Percentiles rank a stretch among this genome's conserved stretches.
phyloP scores from a whole-genome alignment of 352 stramenopile genomes.

The Globisporangium viniferum region DNA sequence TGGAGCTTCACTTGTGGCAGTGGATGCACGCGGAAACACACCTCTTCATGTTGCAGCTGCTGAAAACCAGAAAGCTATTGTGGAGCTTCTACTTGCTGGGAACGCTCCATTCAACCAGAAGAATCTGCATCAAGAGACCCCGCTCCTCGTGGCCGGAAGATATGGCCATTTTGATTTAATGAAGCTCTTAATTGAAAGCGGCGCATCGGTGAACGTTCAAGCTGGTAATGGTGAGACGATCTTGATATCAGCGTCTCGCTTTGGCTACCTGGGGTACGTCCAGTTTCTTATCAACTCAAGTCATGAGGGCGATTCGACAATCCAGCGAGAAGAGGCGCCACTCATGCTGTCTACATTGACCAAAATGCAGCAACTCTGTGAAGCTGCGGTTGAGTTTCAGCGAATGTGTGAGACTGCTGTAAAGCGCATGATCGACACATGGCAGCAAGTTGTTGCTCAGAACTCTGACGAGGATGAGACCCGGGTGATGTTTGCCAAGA shows the following conservation, averaged over 20 bases:
- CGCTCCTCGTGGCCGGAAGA: neutral
- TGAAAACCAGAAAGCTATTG: neutral
- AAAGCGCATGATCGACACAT: neutral
- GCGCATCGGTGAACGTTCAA: neutral
- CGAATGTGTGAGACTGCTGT: neutral
- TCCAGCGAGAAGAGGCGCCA: neutral
- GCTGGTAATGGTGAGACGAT: neutral
- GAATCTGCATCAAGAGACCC: neutral
- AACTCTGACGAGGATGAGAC: neutral
- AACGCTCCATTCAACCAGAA: neutral
- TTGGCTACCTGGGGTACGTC: neutral
- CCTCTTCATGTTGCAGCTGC: neutral
- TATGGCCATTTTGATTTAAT: neutral
- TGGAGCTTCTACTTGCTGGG: neutral
- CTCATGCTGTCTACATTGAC: neutral
- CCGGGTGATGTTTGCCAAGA: neutral
- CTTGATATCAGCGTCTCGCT: neutral
- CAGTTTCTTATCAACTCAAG: neutral
- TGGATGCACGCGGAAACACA: neutral
- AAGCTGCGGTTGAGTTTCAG: neutral
- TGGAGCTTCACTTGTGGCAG: neutral
- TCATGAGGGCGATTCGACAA: neutral
- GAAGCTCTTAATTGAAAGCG: neutral
- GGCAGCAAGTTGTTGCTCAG: neutral
- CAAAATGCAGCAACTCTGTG: neutral